Base-by-base conservation (phyloP, 2,329 filamentous ascomycete genomes). In the Cercospora janseana region DNA sequence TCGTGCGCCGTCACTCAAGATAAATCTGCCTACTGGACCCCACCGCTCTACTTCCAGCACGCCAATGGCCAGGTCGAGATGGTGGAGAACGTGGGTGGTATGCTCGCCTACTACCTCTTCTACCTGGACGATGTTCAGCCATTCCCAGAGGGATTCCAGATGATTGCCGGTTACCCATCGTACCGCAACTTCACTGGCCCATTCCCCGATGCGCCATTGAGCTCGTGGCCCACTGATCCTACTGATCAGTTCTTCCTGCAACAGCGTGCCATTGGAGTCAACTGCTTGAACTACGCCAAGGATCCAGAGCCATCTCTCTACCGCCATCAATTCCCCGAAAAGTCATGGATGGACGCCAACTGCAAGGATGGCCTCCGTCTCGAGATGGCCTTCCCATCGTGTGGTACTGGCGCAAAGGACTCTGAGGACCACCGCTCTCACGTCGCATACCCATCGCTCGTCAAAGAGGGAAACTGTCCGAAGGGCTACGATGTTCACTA, bases 211-310 rank as follows among this genome's bases (percentile, higher is more conserved):
- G 75, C 80, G 29, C 78, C 81, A 18, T 88, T 89, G 71, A 89
- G 87, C 9, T 57, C 70, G 18, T 96, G 91, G 91, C 65, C 70
- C 4, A 71, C 67, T 2, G 72, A 82, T 4, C 80, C 85, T 52
- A 79, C 80, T 62, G 86, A 84, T 8, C 90, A 95, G 73, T 69
- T 71, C 12, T 80, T 83, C 45, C 79, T 96, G 28, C 74, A 73
- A 43, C 86, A 95, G 74, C 89, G 91, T 55, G 88, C 91, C 7
- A 62, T 96, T 21, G 92, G 93, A 3, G 95, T 95, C 80, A 97
- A 97, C 77, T 97, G 93, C 71, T 73, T 98, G 54, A 85, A 97
- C 79, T 96, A 96, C 66, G 63, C 61, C 24, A 74, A 70, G 18
- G 62, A 69, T 0, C 75, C 86, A 2, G 90, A 95, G 69, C 78